phyloP scores from a whole-genome alignment of 169 alveolate genomes.

The Cyclospora cayetanensis region DNA sequence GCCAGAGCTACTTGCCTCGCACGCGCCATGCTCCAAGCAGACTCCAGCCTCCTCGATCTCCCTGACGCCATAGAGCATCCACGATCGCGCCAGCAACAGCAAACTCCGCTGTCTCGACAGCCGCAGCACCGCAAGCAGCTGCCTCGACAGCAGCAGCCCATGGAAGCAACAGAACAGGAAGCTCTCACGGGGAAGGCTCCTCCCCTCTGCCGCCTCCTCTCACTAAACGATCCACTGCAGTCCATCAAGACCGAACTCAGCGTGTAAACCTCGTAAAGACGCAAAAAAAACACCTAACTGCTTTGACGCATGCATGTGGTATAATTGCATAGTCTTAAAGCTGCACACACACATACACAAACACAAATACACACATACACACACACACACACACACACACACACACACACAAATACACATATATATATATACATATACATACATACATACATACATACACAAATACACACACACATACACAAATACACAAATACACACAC shows the following conservation, averaged over 20 bases:
- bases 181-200: background rate
- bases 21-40: too few relatives aligned
- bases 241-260: conserved; percentile 45
- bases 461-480: too few relatives aligned
- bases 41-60: too few relatives aligned
- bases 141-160: conserved; percentile 17
- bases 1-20: too few relatives aligned
- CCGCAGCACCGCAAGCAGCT: conserved; percentile 26
- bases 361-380: too few relatives aligned
- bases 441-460: too few relatives aligned
- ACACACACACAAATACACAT: too few relatives aligned
- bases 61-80: too few relatives aligned
- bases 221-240: background rate
- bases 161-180: conserved; percentile 33
- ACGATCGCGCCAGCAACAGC: background rate
- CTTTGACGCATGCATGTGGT: background rate
- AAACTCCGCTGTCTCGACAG: background rate
- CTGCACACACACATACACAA: background rate
- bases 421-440: too few relatives aligned
- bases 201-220: conserved; percentile 43
- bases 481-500: too few relatives aligned
- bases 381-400: too few relatives aligned
- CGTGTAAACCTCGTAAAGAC: conserved; percentile 19
- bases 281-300: background rate
- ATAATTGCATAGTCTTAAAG: background rate